Base-by-base conservation (phyloP, 139 green algal genomes). In the Coccomyxa sp. region DNA sequence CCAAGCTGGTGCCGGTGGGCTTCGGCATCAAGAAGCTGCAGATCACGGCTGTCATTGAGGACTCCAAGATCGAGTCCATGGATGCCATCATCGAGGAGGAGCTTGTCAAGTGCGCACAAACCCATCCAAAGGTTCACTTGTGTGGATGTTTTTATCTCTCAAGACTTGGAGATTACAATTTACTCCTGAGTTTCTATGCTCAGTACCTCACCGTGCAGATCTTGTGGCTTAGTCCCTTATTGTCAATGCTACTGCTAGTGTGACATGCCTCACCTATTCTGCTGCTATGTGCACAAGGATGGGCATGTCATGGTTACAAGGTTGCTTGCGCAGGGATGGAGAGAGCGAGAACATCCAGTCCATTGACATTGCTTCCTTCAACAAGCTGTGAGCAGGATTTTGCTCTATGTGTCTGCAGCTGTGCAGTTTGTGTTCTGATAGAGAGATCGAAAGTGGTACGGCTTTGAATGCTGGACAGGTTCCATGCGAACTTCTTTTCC, bases 1-100 rank as follows among this genome's bases (percentile, higher is more conserved):
- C 86, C 68, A 92, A 94, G 81, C 83, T 94, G 63, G 86, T 90
- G 63, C 84, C 90, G 25, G 82, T 94, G 58, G 90, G 90, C 58
- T 94, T 89, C 74, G 90, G 90, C 58, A 94, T 94, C 83, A 94
- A 91, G 84, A 94, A 94, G 90, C 58, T 94, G 84, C 90, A 93
- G 79, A 94, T 94, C 84, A 94, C 92, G 30, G 85, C 87, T 66
- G 91, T 92, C 80, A 94, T 94, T 79, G 88, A 92, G 83, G 90
- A 94, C 78, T 87, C 90, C 79, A 91, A 93, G 82, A 86, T 91
- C 25, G 82, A 87, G 82, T 93, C 88, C 28, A 88, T 93, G 67
- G 90, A 94, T 77, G 85, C 85, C 57, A 92, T 94, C 79, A 92
- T 94, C 77, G 90, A 94, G 83, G 90, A 94, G 77, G 79, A 94